These are phyloP conservation scores for Rhodotorula taiwanensis DNA, from an alignment of 768 basidiomycete genomes.

Conservation along the genomic window DNA sequence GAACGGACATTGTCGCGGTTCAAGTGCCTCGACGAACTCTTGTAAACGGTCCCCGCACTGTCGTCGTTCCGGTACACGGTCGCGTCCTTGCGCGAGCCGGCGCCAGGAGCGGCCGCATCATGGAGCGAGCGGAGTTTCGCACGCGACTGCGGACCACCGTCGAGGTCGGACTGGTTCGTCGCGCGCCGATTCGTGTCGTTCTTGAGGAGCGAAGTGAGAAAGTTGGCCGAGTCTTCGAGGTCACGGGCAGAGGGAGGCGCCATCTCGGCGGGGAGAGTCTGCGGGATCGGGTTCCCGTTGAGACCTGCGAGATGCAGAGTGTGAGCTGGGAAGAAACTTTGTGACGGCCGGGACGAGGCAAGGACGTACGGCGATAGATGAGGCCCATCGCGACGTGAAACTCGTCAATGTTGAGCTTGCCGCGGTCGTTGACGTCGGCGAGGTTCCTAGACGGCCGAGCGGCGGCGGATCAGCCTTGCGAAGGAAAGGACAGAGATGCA, in stretches of 20 bases:
- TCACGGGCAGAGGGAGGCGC: conserved; percentile 85
- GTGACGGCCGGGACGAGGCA: no score
- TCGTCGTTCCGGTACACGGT: conserved; percentile 80
- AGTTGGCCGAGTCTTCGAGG: conserved; percentile 78
- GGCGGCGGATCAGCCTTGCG: conserved; percentile 6
- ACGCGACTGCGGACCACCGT: conserved; percentile 54
- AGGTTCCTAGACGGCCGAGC: conserved; percentile 59
- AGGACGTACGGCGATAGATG: conserved; percentile 73
- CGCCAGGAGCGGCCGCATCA: conserved; percentile 18
- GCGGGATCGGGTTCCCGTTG: conserved; percentile 86
- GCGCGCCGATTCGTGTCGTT: conserved; percentile 66
- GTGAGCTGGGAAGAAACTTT: no score
- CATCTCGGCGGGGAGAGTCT: conserved; percentile 76
- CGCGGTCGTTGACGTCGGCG: conserved; percentile 86
- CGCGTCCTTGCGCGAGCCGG: conserved; percentile 57
- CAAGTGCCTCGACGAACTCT: conserved; percentile 71
- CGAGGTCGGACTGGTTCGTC: conserved; percentile 45
- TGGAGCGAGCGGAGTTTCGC: conserved; percentile 65
- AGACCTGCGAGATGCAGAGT: conserved; percentile 54
- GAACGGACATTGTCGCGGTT: conserved; percentile 72
- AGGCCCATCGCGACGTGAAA: conserved; percentile 98
- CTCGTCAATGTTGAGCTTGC: conserved; percentile 88
- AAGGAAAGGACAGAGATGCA: neutral
- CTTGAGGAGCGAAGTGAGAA: conserved; percentile 77
- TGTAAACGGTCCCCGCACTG: conserved; percentile 62